phyloP scores from a whole-genome alignment of 164 flowering plant genomes.

The Magnolia kwangsiensis region DNA sequence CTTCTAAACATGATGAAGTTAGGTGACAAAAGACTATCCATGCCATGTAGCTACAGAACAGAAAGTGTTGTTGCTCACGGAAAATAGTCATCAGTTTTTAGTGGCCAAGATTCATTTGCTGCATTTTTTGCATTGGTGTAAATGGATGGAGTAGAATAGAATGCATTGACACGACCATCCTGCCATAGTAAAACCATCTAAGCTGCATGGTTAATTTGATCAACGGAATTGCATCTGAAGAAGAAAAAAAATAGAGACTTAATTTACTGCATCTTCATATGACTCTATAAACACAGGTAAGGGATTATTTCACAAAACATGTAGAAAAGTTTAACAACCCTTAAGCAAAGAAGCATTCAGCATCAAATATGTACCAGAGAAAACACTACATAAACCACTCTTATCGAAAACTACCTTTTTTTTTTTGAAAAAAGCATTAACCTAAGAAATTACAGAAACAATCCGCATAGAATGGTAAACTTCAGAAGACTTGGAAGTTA shows the following conservation, averaged over 20 bases:
- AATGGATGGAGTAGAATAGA: conserved; percentile 88
- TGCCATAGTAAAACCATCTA: conserved; percentile 22
- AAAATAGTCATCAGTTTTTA: conserved; percentile 77
- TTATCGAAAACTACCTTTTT: no score
- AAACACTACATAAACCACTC: no score
- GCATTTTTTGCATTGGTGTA: conserved; percentile 79
- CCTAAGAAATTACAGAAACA: no score
- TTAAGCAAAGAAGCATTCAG: background rate
- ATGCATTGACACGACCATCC: conserved; percentile 90
- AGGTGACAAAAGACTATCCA: background rate
- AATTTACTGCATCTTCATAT: background rate
- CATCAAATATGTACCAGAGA: no score
- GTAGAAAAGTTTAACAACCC: background rate
- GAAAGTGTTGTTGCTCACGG: conserved; percentile 48
- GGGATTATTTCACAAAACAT: background rate
- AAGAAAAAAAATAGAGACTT: background rate
- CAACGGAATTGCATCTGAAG: background rate
- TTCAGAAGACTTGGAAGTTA: no score
- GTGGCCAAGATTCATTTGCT: conserved; percentile 73
- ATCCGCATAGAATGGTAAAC: no score
- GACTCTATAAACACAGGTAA: background rate
- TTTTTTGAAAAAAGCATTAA: no score
- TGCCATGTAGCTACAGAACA: background rate
- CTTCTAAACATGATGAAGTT: background rate
- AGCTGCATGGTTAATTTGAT: background rate